Evolutionary conservation across 257 asterid species (phyloP).

Genomic region (Haberlea rhodopensis): DNA sequence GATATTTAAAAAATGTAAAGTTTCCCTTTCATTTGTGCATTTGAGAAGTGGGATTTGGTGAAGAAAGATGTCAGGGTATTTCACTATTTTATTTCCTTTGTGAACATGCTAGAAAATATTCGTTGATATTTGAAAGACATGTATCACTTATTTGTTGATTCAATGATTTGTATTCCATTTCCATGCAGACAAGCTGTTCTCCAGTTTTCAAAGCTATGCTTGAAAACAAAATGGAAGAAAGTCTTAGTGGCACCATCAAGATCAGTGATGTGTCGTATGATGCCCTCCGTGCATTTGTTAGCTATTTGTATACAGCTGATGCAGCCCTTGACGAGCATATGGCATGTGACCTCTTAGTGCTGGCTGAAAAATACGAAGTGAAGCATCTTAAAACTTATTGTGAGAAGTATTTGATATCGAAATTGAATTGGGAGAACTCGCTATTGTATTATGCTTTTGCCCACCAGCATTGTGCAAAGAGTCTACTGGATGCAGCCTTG

Average conservation of each 20-base stretch:
- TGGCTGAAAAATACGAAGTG: constrained; percentile 86
- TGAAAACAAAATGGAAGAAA: constrained; percentile 79
- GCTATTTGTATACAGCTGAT: constrained; percentile 77
- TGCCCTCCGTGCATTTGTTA: constrained; percentile 65
- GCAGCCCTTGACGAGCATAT: constrained; percentile 67
- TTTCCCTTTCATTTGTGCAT: too few species aligned
- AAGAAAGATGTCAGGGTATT: too few species aligned
- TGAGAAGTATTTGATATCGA: constrained; percentile 68
- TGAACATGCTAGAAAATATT: too few species aligned
- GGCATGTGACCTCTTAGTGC: constrained; percentile 75
- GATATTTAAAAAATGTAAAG: too few species aligned
- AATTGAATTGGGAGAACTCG: constrained; percentile 71
- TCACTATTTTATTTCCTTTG: neutral
- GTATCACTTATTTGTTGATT: too few species aligned
- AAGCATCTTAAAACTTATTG: constrained; percentile 76
- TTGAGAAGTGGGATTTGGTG: too few species aligned
- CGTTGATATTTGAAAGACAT: too few species aligned
- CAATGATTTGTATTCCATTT: too few species aligned
- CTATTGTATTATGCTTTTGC: constrained; percentile 71
- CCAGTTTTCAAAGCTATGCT: constrained; percentile 91
- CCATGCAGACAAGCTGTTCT: constrained; percentile 66
- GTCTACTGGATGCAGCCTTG: constrained; percentile 63
- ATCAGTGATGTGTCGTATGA: constrained; percentile 73
- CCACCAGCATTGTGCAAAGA: constrained; percentile 69
- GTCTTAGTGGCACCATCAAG: constrained; percentile 78